Percentiles rank a stretch among this genome's conserved stretches.
phyloP scores from a whole-genome alignment of 2,329 filamentous ascomycete genomes.

The Rutstroemia sp. region DNA sequence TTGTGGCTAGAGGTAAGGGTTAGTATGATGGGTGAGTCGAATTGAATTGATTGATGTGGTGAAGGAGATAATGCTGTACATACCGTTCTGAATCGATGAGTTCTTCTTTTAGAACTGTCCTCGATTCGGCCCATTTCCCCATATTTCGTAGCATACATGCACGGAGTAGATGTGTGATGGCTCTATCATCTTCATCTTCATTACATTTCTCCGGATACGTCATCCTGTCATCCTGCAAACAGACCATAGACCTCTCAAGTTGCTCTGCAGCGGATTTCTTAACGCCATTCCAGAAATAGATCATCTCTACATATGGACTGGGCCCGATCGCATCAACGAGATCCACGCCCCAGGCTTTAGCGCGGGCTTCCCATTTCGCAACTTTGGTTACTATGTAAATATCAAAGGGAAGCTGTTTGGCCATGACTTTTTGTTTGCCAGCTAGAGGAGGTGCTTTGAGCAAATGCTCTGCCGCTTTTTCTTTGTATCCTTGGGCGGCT shows the following conservation, averaged over 20 bases:
- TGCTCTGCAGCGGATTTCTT: conserved; percentile 68
- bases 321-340: conserved; percentile 76
- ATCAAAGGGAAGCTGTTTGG: conserved; percentile 83
- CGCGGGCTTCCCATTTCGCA: conserved; percentile 77
- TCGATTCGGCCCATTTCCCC: conserved; percentile 57
- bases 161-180: conserved; percentile 58
- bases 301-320: conserved; percentile 82
- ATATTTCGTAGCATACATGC: conserved; percentile 60
- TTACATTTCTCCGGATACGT: conserved; percentile 39
- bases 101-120: conserved; percentile 50
- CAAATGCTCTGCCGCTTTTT: conserved; percentile 61
- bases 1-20: conserved; percentile 31
- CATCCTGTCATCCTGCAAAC: conserved; percentile 59
- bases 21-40: conserved; percentile 3
- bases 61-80: conserved; percentile 18
- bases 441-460: conserved; percentile 64
- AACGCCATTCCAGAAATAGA: conserved; percentile 85
- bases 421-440: conserved; percentile 86
- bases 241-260: conserved; percentile 53
- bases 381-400: conserved; percentile 78
- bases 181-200: conserved; percentile 51
- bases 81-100: conserved; percentile 60
- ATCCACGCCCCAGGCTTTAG: conserved; percentile 57
- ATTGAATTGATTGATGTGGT: conserved; percentile 3
- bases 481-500: conserved; percentile 49